Conservation (phyloP, 2,329 filamentous ascomycete genomes). For the Trichophyton simii region DNA sequence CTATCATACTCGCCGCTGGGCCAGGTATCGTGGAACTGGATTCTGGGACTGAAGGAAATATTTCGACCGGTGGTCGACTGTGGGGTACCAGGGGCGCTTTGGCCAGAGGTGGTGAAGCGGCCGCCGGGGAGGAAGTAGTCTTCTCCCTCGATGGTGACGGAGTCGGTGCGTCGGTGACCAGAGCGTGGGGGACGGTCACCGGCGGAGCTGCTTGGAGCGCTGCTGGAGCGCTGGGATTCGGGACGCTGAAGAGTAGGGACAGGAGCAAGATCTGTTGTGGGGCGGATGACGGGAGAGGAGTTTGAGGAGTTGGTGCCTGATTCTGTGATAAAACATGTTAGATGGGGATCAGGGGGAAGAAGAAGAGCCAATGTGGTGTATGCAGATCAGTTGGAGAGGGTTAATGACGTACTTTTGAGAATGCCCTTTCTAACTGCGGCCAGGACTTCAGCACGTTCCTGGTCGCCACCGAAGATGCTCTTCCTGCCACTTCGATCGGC, state of each 20-base stretch:
- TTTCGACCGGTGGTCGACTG: slow-evolving; percentile 49
- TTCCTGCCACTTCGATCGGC: slow-evolving; percentile 51
- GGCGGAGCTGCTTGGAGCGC: slow-evolving; percentile 69
- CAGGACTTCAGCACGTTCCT: slow-evolving; percentile 78
- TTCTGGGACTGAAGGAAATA: slow-evolving; percentile 74
- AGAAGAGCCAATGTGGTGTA: background rate
- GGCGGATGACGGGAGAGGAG: slow-evolving; percentile 55
- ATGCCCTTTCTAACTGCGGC: slow-evolving; percentile 93
- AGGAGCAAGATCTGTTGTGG: slow-evolving; percentile 36
- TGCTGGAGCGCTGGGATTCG: slow-evolving; percentile 70
- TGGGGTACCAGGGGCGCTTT: slow-evolving; percentile 70
- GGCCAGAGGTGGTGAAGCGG: slow-evolving; percentile 57
- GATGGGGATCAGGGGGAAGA: background rate
- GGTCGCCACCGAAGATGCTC: slow-evolving; percentile 84
- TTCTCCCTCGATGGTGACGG: slow-evolving; percentile 63
- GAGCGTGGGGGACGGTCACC: slow-evolving; percentile 51
- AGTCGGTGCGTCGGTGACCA: slow-evolving; percentile 53
- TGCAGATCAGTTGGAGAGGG: background rate
- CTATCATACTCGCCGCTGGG: slow-evolving; percentile 91
- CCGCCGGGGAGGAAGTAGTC: slow-evolving; percentile 81
- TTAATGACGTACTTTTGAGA: slow-evolving; percentile 58
- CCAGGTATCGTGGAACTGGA: slow-evolving; percentile 95
- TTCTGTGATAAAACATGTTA: slow-evolving; percentile 6
- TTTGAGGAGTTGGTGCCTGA: slow-evolving; percentile 23
- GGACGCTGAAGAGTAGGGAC: slow-evolving; percentile 38